Conservation (phyloP, 805 yeast genomes). For the Kodamaea neixiangensis region DNA sequence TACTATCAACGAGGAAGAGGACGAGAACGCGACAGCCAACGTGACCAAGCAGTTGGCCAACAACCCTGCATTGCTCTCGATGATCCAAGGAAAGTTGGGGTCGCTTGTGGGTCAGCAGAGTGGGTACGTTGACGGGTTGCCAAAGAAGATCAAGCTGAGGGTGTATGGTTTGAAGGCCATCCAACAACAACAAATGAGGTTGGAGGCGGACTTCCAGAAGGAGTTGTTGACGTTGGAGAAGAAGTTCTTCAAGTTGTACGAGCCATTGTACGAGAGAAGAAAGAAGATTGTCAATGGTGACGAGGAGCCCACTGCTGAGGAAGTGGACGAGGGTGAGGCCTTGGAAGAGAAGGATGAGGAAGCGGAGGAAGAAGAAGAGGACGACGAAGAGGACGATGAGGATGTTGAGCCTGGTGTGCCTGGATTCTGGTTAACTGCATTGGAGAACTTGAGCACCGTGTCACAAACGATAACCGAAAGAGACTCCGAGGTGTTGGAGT, state of each 20-base stretch:
- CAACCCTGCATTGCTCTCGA: constrained; percentile 79
- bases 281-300: constrained; percentile 70
- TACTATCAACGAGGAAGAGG: constrained; percentile 67
- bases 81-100: constrained; percentile 89
- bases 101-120: constrained; percentile 81
- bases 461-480: constrained; percentile 86
- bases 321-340: constrained; percentile 75
- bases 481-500: constrained; percentile 79
- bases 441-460: constrained; percentile 80
- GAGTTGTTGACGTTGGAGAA: constrained; percentile 86
- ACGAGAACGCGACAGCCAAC: constrained; percentile 40
- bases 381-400: constrained; percentile 43
- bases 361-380: constrained; percentile 40
- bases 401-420: constrained; percentile 74
- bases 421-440: constrained; percentile 93
- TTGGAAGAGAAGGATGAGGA: constrained; percentile 53
- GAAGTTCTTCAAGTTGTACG: constrained; percentile 69
- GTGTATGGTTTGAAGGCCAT: constrained; percentile 80
- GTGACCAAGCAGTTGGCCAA: constrained; percentile 56
- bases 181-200: constrained; percentile 74
- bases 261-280: constrained; percentile 76
- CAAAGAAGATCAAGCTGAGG: constrained; percentile 70
- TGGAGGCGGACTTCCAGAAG: constrained; percentile 89
- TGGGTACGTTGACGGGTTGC: constrained; percentile 80
- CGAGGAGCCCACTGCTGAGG: constrained; percentile 75